These are phyloP conservation scores for Tricharina praecox DNA, from an alignment of 495 filamentous ascomycete species.

Conservation along the genomic window DNA sequence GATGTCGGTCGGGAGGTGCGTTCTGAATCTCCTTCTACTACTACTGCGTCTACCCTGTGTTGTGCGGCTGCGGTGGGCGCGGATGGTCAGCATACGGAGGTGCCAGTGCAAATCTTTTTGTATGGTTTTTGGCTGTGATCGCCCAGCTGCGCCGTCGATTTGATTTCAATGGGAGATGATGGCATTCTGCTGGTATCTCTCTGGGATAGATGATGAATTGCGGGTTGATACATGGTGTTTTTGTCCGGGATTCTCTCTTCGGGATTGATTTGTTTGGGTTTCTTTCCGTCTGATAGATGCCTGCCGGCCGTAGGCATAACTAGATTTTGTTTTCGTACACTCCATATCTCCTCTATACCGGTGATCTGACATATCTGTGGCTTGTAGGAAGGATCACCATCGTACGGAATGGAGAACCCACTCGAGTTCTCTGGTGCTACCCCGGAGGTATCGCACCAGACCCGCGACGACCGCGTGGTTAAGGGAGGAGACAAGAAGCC, in stretches of 20 bases:
- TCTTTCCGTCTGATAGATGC: too few relatives aligned
- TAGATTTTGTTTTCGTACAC: too few relatives aligned
- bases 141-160: background rate
- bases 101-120: background rate
- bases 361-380: too few relatives aligned
- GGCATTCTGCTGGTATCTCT: background rate
- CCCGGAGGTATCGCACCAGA: conserved; percentile 10
- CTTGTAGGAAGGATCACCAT: background rate
- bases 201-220: too few relatives aligned
- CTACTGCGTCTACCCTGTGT: background rate
- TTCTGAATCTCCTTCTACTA: too few relatives aligned
- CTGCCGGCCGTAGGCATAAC: too few relatives aligned
- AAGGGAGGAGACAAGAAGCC: conserved; percentile 8
- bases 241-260: too few relatives aligned
- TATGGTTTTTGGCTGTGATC: background rate
- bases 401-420: conserved; percentile 4
- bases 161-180: background rate
- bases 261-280: too few relatives aligned
- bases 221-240: too few relatives aligned
- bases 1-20: conserved; percentile 10
- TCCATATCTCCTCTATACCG: too few relatives aligned
- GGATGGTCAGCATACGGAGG: background rate
- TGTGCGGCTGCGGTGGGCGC: background rate
- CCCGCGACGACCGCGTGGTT: conserved; percentile 5
- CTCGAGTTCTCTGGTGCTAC: conserved; percentile 14